Percentiles rank a stretch among this genome's conserved stretches.
Evolutionary conservation across 257 asterid genomes (phyloP).

Genomic region (Nyctanthes arbortristis): DNA sequence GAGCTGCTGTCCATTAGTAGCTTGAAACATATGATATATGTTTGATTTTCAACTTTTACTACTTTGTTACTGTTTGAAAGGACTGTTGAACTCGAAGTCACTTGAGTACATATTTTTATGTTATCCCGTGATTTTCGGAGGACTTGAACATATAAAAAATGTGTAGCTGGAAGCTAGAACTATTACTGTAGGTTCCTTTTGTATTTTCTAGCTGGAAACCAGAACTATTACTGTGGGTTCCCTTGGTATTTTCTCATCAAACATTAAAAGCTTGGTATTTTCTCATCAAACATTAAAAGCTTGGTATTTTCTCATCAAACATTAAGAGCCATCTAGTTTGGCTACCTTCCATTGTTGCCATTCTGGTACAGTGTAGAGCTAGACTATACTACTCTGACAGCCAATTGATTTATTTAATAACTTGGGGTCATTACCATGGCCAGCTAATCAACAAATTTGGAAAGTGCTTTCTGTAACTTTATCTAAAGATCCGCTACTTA

Average conservation of each 20-base stretch:
- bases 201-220: neutral
- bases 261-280: no score
- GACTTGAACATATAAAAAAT: neutral
- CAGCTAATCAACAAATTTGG: constrained; percentile 3
- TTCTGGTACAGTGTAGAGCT: neutral
- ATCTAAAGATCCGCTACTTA: constrained; percentile 8
- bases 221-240: neutral
- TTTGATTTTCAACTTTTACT: neutral
- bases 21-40: neutral
- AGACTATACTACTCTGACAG: neutral
- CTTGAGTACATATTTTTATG: neutral
- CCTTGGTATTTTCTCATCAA: neutral
- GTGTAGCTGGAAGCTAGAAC: constrained; percentile 1
- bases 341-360: neutral
- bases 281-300: no score
- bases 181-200: neutral
- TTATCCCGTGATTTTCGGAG: neutral
- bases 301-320: no score
- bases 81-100: neutral
- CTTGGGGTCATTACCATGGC: constrained; percentile 12
- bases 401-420: constrained; percentile 10
- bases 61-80: neutral
- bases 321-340: constrained; percentile 1
- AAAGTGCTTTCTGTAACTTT: constrained; percentile 1
- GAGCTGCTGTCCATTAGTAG: neutral